phyloP scores from a whole-genome alignment of 495 filamentous ascomycete genomes.

The Annulohypoxylon bovei region DNA sequence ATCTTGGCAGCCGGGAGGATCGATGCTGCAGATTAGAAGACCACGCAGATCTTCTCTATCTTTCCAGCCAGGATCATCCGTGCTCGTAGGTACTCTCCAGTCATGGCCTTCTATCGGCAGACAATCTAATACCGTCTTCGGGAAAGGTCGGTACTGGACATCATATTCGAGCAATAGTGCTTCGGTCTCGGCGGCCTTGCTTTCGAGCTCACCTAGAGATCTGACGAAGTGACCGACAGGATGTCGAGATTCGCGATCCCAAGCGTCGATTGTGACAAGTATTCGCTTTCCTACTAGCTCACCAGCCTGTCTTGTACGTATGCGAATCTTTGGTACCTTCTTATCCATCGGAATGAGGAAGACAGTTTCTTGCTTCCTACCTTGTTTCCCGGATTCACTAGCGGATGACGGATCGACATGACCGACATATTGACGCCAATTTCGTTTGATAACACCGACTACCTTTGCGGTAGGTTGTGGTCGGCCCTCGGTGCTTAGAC shows the following conservation, averaged over 20 bases:
- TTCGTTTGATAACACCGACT: slow-evolving; percentile 91
- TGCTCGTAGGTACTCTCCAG: slow-evolving; percentile 85
- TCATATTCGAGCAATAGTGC: slow-evolving; percentile 94
- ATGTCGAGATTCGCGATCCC: slow-evolving; percentile 92
- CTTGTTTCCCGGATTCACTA: slow-evolving; percentile 71
- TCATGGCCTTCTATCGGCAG: slow-evolving; percentile 90
- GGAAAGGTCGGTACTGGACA: slow-evolving; percentile 97
- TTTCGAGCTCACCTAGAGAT: slow-evolving; percentile 91
- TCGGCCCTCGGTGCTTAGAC: slow-evolving; percentile 76
- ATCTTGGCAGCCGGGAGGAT: slow-evolving; percentile 94
- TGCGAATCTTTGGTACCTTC: slow-evolving; percentile 91
- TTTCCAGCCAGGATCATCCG: slow-evolving; percentile 83
- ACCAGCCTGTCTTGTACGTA: slow-evolving; percentile 87
- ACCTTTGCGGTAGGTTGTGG: slow-evolving; percentile 92
- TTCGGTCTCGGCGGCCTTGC: slow-evolving; percentile 95
- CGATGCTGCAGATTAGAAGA: slow-evolving; percentile 94
- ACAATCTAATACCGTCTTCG: slow-evolving; percentile 92
- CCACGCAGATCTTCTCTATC: slow-evolving; percentile 83
- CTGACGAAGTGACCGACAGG: slow-evolving; percentile 94
- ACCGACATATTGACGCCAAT: slow-evolving; percentile 98
- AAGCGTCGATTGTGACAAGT: slow-evolving; percentile 93
- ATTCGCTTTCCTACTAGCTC: slow-evolving; percentile 91
- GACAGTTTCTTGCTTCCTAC: slow-evolving; percentile 86
- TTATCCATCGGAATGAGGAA: slow-evolving; percentile 98
- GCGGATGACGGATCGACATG: slow-evolving; percentile 90